Evolutionary conservation across 148 eudicot genomes (phyloP).

Genomic region (Suaeda aralocaspica): DNA sequence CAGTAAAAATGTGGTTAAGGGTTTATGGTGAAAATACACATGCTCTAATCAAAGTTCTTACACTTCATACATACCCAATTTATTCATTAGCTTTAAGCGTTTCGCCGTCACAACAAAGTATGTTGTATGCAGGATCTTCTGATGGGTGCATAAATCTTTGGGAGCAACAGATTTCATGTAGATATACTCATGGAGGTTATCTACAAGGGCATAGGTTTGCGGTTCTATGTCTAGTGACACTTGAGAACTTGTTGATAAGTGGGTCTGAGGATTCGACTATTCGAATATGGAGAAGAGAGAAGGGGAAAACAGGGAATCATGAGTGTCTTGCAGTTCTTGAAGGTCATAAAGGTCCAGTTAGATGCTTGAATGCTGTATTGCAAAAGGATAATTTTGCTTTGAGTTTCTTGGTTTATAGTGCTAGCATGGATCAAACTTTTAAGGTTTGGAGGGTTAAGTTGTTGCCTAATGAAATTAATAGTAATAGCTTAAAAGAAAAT

Average conservation of each 20-base stretch:
- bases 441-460: conserved; percentile 66
- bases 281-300: conserved; percentile 61
- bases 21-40: conserved; percentile 53
- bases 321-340: conserved; percentile 54
- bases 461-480: conserved; percentile 30
- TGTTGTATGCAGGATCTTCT: conserved; percentile 61
- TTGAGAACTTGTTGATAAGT: conserved; percentile 51
- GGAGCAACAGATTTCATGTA: conserved; percentile 51
- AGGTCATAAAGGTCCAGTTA: conserved; percentile 67
- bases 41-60: conserved; percentile 53
- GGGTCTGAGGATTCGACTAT: conserved; percentile 69
- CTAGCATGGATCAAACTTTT: conserved; percentile 55
- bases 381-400: conserved; percentile 32
- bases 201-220: conserved; percentile 55
- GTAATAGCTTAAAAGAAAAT: background rate
- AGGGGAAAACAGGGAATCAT: conserved; percentile 41
- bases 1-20: conserved; percentile 64
- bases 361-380: conserved; percentile 42
- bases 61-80: conserved; percentile 50
- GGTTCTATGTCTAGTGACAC: conserved; percentile 46
- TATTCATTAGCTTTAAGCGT: conserved; percentile 52
- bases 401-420: conserved; percentile 55
- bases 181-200: conserved; percentile 61
- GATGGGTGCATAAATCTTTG: conserved; percentile 60
- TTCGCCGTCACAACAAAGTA: conserved; percentile 14